Evolutionary conservation across 2,329 filamentous ascomycete species (phyloP), one percentile per base, ranked within the genome.

Genomic region (Aspergillus hortae): DNA sequence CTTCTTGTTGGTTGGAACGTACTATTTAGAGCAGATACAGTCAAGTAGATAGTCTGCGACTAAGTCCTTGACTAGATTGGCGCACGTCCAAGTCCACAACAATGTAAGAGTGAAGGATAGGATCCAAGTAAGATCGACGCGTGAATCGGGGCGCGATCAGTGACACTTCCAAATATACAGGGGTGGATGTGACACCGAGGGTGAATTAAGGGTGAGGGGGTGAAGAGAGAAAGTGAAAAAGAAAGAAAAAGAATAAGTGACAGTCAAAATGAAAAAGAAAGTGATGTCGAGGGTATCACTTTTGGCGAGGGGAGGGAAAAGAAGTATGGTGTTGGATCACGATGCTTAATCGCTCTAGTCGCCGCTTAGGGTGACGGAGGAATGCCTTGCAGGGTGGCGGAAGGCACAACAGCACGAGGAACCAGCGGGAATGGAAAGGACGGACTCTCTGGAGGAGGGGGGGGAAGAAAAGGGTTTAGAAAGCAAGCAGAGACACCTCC

Each of bases 341-440:
- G 68, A 69, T 70, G 68, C 68, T 71, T 71, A 71, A 70, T 68
- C 57, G 61, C 57, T 57, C 69, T 71, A 70, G 68, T 67, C 59
- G 57, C 60, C 62, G 62, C 60, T 69, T 68, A 66, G 65, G 63
- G 60, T 58, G 60, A 60, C 57, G 63, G 59, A 61, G 58, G 58
- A 62, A 67, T 67, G 66, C 61, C 67, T 65, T 70, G 67, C 68
- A 68, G 66, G 58, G 66, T 66, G 66, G 63, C 65, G 65, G 67
- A 62, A 59, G 58, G 58, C 57, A 60, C 55, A 44, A 58, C 56
- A 65, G 61, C 65, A 67, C 63, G 62, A 70, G 64, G 66, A 60
- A 61, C 62, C 64, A 62, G 65, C 62, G 62, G 62, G 59, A 61
- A 53, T 53, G 49, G 46, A 52, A 56, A 55, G 55, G 55, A 59